These are phyloP conservation scores for Calonectria hongkongensis DNA, from an alignment of 2,329 filamentous ascomycete species.

Conservation along the genomic window DNA sequence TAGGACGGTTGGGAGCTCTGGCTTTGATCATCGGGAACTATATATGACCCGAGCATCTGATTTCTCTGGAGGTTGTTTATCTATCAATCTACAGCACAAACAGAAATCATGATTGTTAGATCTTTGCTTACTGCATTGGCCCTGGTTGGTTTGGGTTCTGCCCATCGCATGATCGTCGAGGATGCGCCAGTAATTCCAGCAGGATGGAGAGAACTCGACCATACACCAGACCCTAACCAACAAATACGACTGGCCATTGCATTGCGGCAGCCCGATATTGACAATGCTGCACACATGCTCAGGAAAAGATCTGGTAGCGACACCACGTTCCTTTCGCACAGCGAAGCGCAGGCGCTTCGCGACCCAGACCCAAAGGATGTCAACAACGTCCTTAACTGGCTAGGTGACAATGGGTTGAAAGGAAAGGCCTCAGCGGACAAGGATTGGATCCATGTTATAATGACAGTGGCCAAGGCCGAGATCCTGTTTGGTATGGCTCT, in stretches of 20 bases:
- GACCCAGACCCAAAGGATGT: constrained; percentile 59
- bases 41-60: not conserved
- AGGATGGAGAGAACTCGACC: constrained; percentile 56
- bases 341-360: constrained; percentile 62
- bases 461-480: constrained; percentile 63
- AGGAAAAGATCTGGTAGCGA: constrained; percentile 5
- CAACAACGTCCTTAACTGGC: constrained; percentile 64
- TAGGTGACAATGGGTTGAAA: constrained; percentile 61
- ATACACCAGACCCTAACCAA: constrained; percentile 49
- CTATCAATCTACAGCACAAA: not conserved
- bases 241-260: constrained; percentile 58
- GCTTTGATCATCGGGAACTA: not conserved
- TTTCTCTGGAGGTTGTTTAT: no score
- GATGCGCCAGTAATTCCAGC: constrained; percentile 53
- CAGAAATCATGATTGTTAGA: constrained; percentile 43
- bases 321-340: constrained; percentile 54
- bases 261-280: constrained; percentile 57
- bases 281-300: constrained; percentile 49
- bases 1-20: not conserved
- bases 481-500: constrained; percentile 65
- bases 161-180: constrained; percentile 53
- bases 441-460: constrained; percentile 66
- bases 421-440: constrained; percentile 57
- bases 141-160: constrained; percentile 51
- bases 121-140: constrained; percentile 44